Conservation (phyloP, 148 eudicot species). For the Chenopodium album region DNA sequence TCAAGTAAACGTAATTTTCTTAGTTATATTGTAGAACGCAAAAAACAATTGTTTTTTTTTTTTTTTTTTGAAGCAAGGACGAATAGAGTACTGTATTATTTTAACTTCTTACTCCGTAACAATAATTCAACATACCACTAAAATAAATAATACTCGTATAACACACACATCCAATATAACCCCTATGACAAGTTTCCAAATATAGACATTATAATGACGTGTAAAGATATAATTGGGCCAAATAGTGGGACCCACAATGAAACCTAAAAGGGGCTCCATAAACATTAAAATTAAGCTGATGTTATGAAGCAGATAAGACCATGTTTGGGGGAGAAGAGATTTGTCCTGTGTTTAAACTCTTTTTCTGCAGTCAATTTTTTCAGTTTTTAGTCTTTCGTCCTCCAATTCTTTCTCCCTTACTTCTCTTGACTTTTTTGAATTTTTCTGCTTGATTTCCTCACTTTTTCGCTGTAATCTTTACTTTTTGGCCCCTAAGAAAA, state of each 20-base stretch:
- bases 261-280: not conserved
- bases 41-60: no score
- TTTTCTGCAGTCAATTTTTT: not conserved
- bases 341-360: conserved; percentile 2
- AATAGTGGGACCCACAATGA: not conserved
- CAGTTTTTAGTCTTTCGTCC: conserved; percentile 9
- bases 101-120: no score
- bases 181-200: not conserved
- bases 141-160: no score
- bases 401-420: not conserved
- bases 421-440: not conserved
- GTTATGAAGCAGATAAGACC: conserved; percentile 18
- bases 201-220: not conserved
- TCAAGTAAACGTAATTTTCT: no score
- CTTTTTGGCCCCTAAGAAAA: conserved; percentile 7
- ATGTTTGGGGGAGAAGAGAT: conserved; percentile 2
- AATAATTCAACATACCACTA: no score
- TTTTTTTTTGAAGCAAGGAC: no score
- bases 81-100: no score
- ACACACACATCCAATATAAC: no score
- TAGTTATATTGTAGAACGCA: no score
- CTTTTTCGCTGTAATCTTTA: not conserved
- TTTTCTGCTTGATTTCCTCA: not conserved
- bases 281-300: conserved; percentile 6
- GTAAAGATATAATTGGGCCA: not conserved